Conservation (phyloP, 192 early-diverging fungal species). For the Coemansia sp. region DNA sequence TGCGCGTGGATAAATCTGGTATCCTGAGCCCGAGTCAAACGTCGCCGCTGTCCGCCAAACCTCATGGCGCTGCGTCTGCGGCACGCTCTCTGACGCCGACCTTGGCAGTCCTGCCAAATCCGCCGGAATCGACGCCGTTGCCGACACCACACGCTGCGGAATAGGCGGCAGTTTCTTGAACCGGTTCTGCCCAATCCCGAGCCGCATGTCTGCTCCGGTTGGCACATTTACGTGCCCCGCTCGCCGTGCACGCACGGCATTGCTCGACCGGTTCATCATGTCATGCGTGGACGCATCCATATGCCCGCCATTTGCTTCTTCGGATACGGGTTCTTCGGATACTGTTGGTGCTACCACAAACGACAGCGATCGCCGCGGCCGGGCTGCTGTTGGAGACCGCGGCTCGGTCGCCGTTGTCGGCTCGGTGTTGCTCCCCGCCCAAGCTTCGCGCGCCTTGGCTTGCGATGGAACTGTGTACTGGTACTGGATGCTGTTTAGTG, state of each 20-base stretch:
- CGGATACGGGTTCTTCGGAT: neutral
- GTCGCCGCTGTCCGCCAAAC: neutral
- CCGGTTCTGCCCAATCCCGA: neutral
- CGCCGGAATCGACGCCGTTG: neutral
- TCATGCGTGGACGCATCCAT: conserved; percentile 21
- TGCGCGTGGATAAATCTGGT: neutral
- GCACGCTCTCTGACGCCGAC: neutral
- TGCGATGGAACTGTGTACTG: conserved; percentile 14
- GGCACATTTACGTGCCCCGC: conserved; percentile 11
- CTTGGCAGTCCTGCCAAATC: neutral
- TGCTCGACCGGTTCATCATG: conserved; percentile 31
- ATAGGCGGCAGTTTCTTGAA: conserved; percentile 16
- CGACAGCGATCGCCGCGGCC: conserved; percentile 44
- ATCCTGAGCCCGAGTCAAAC: conserved; percentile 1
- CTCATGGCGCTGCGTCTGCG: neutral
- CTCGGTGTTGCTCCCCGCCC: neutral
- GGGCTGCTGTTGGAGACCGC: conserved; percentile 9
- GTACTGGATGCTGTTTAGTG: conserved; percentile 45
- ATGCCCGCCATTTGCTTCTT: neutral
- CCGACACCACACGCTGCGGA: conserved; percentile 9
- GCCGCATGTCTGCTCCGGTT: neutral
- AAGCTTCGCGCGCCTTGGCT: neutral
- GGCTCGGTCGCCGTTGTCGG: neutral
- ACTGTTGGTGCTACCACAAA: conserved; percentile 16
- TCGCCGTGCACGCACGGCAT: conserved; percentile 30